Conservation (phyloP, 192 early-diverging fungal genomes). For the Phlyctochytrium bullatum region DNA sequence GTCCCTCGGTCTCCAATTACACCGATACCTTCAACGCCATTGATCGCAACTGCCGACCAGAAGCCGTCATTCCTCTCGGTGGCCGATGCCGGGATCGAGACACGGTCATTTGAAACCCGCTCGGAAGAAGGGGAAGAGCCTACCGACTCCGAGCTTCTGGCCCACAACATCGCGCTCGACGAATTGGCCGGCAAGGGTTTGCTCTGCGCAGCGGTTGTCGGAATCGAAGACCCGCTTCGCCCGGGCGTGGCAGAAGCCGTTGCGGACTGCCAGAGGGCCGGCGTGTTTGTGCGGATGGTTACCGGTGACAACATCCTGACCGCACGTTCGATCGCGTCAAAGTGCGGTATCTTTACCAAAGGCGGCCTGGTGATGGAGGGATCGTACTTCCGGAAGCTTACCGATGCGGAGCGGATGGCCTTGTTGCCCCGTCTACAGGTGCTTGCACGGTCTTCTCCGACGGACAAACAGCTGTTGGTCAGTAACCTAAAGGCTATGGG, state of each 20-base stretch:
- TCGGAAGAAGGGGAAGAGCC: conserved; percentile 6
- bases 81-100: background rate
- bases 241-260: conserved; percentile 76
- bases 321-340: conserved; percentile 61
- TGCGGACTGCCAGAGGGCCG: conserved; percentile 70
- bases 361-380: conserved; percentile 67
- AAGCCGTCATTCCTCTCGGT: background rate
- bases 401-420: conserved; percentile 50
- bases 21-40: no score
- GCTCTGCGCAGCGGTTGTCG: conserved; percentile 64
- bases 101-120: conserved; percentile 1
- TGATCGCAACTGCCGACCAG: background rate
- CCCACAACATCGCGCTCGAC: conserved; percentile 6
- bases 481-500: conserved; percentile 64
- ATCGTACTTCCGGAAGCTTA: conserved; percentile 70
- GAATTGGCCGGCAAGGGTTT: conserved; percentile 12
- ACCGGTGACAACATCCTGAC: conserved; percentile 64
- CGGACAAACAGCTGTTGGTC: conserved; percentile 87
- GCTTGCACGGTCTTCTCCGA: conserved; percentile 82
- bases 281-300: conserved; percentile 89
- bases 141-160: conserved; percentile 2
- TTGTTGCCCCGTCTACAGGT: conserved; percentile 61
- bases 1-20: background rate
- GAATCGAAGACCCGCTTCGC: conserved; percentile 87
- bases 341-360: conserved; percentile 39